A percentile compares a stretch with the other conserved stretches of the same genome.
Conservation (phyloP, 108 stramenopile genomes). For the Fragilariopsis cylindrus region DNA sequence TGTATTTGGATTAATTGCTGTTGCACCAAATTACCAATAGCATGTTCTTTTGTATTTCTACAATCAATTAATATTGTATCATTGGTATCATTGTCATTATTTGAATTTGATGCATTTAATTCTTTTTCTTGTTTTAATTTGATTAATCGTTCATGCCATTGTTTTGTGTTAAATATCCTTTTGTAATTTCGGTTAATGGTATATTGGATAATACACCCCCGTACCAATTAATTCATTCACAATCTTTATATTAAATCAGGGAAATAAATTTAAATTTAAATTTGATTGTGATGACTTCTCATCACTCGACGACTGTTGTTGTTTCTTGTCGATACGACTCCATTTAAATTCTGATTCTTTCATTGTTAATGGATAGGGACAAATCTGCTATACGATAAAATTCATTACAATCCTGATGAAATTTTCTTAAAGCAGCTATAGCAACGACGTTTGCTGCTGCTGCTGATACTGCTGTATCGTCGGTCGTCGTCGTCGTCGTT, state of each 20-base stretch:
- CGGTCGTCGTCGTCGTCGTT: background rate
- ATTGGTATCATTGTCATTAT: too few relatives aligned
- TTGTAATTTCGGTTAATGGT: constrained; percentile 59
- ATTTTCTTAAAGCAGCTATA: constrained; percentile 22
- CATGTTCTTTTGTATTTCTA: constrained; percentile 81
- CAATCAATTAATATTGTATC: constrained; percentile 79
- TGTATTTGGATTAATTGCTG: constrained; percentile 48
- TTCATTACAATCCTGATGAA: constrained; percentile 45
- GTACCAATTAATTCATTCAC: constrained; percentile 83
- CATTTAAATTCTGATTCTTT: constrained; percentile 71
- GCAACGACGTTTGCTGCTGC: too few relatives aligned
- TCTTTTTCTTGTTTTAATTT: constrained; percentile 12
- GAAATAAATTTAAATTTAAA: constrained; percentile 67
- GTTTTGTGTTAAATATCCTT: constrained; percentile 71
- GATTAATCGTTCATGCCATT: constrained; percentile 74
- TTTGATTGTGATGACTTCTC: background rate
- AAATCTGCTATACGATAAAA: constrained; percentile 47
- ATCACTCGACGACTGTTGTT: background rate
- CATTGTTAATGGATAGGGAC: constrained; percentile 43
- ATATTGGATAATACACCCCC: constrained; percentile 68
- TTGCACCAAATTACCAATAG: constrained; percentile 59
- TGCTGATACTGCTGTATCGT: too few relatives aligned
- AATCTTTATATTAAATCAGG: constrained; percentile 79
- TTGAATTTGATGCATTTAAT: too few relatives aligned
- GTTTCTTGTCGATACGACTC: constrained; percentile 18